Conservation (phyloP, 192 early-diverging fungal genomes). For the Coemansia sp. region DNA sequence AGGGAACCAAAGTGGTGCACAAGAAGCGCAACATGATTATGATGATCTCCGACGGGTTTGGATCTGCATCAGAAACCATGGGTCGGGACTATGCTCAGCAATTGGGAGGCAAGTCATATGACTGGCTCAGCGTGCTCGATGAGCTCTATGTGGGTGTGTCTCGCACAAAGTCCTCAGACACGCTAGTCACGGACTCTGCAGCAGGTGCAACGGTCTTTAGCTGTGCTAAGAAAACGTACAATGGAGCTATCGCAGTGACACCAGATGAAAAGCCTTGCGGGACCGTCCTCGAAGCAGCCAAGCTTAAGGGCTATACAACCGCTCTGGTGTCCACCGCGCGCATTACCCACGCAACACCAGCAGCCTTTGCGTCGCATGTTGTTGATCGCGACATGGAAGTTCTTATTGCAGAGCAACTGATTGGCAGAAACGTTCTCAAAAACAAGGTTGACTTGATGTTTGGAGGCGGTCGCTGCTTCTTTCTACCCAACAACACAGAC, state of each 20-base stretch:
- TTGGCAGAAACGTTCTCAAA: conserved; percentile 24
- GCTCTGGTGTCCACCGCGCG: conserved; percentile 57
- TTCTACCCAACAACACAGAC: conserved; percentile 19
- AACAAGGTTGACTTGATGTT: conserved; percentile 51
- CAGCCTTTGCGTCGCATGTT: conserved; percentile 55
- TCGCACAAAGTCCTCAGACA: conserved; percentile 50
- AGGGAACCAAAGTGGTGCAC: no score
- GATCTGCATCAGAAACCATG: conserved; percentile 54
- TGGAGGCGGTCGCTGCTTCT: conserved; percentile 53
- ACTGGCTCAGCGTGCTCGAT: conserved; percentile 47
- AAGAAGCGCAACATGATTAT: conserved; percentile 52
- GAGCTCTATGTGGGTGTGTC: conserved; percentile 43
- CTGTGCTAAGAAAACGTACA: conserved; percentile 54
- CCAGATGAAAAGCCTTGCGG: conserved; percentile 45
- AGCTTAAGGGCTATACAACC: conserved; percentile 37
- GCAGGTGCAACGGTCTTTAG: conserved; percentile 59
- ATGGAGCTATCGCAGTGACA: conserved; percentile 54
- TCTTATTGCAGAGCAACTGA: conserved; percentile 50
- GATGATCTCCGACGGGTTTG: conserved; percentile 62
- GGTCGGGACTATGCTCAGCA: conserved; percentile 44
- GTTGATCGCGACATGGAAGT: conserved; percentile 53
- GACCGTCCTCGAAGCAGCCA: conserved; percentile 59
- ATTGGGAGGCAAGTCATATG: background rate
- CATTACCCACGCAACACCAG: conserved; percentile 61
- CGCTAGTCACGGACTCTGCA: conserved; percentile 57